Evolutionary conservation across 2,329 filamentous ascomycete species (phyloP).

Genomic region (Myotisia sp.): DNA sequence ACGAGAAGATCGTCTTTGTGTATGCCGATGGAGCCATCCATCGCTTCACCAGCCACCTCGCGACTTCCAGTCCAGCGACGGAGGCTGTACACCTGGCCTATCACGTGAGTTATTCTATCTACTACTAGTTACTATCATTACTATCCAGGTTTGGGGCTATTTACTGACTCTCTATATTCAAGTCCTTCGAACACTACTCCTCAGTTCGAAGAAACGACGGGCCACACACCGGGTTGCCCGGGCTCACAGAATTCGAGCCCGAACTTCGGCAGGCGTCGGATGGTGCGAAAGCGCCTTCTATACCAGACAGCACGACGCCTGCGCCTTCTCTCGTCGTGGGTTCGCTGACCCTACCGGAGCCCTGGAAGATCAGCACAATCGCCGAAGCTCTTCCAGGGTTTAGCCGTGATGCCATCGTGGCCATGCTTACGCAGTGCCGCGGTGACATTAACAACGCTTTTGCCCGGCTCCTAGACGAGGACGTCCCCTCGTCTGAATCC

Average conservation of each 20-base stretch:
- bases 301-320: not conserved
- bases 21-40: constrained; percentile 34
- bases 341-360: constrained; percentile 31
- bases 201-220: constrained; percentile 48
- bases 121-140: constrained; percentile 4
- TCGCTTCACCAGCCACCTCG: constrained; percentile 31
- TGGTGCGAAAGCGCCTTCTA: not conserved
- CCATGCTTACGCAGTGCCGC: constrained; percentile 38
- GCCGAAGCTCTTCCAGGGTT: constrained; percentile 36
- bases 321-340: constrained; percentile 17
- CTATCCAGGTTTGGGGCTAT: not conserved
- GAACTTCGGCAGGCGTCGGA: too few relatives aligned
- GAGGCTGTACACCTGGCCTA: constrained; percentile 45
- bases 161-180: constrained; percentile 12
- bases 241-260: too few relatives aligned
- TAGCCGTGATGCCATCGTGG: constrained; percentile 38
- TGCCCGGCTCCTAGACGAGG: constrained; percentile 36
- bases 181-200: constrained; percentile 53
- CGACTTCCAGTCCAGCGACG: constrained; percentile 21
- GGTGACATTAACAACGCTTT: constrained; percentile 43
- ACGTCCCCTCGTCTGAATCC: constrained; percentile 16
- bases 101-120: constrained; percentile 36
- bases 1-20: constrained; percentile 47
- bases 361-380: constrained; percentile 44
- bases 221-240: constrained; percentile 42